Evolutionary conservation across 2,329 filamentous ascomycete species (phyloP).

Genomic region (Aspergillus hiratsukae): DNA sequence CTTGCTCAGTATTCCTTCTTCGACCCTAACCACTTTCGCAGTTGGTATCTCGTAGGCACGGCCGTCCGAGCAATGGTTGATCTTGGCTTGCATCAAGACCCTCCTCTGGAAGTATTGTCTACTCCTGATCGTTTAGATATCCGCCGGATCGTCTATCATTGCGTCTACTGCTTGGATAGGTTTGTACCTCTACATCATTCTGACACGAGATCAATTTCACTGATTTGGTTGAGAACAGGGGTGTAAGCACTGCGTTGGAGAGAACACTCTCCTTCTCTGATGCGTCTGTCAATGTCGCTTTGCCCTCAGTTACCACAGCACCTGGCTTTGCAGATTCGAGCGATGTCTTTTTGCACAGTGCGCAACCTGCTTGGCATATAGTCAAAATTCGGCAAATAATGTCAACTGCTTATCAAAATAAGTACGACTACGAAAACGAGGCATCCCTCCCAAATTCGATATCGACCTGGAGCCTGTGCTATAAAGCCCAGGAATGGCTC

Average conservation of each 20-base stretch:
- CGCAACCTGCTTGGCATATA: conserved; percentile 69
- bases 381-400: conserved; percentile 82
- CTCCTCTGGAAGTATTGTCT: conserved; percentile 63
- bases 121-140: conserved; percentile 69
- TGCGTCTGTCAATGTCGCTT: conserved; percentile 75
- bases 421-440: conserved; percentile 72
- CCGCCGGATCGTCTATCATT: conserved; percentile 81
- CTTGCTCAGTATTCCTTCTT: conserved; percentile 86
- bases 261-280: conserved; percentile 92
- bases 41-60: conserved; percentile 89
- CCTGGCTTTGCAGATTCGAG: conserved; percentile 39
- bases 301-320: conserved; percentile 54
- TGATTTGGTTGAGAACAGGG: conserved; percentile 44
- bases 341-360: conserved; percentile 50
- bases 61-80: conserved; percentile 84
- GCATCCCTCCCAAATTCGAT: conserved; percentile 62
- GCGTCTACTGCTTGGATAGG: conserved; percentile 85
- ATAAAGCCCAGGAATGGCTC: conserved; percentile 70
- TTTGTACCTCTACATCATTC: conserved; percentile 34
- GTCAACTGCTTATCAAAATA: conserved; percentile 82
- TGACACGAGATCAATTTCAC: background rate
- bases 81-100: conserved; percentile 88
- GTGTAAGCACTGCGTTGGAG: conserved; percentile 82
- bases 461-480: conserved; percentile 38
- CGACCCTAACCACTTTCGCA: conserved; percentile 86